Evolutionary conservation across 2,329 filamentous ascomycete species (phyloP), one percentile per base, ranked within the genome.

Genomic region (Microcyclospora tardicrescens): DNA sequence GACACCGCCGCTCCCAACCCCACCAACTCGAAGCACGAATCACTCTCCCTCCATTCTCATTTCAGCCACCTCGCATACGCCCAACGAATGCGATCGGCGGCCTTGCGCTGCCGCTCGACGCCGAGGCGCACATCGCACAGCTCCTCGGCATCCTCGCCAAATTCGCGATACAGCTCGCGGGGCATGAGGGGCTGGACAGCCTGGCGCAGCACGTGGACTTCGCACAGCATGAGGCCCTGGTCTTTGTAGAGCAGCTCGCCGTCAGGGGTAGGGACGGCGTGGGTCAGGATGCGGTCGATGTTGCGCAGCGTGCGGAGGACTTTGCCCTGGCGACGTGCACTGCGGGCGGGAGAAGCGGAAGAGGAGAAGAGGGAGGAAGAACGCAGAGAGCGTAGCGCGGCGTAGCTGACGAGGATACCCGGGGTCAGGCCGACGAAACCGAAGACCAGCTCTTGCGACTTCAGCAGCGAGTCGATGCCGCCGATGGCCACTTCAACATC

Each of bases 371-470:
- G 74, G 1, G 78, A 58, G 19, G 19, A 24, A 13, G 75, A 71
- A 29, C 72, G 69, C 1, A 94, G 57, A 67, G 89, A 96, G 46
- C 77, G 76, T 34, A 80, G 63, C 10, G 77, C 63, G n/a, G 77
- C 79, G 44, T 89, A 76, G 2, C 80, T 82, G 29, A 96, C 84
- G 24, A 98, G 66, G n/a, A 96, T 73, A 10, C 91, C 89, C 0
- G 91, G 91, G 0, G 91, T 96, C 16, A 98, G 68, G 5, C 87
- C 87, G 29, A 98, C 80, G 55, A 98, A 94, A n/a, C 85, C 91
- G 63, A 98, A 98, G 16, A 98, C 84, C 35, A 98, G 72, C 58
- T 98, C 89, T 57, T 98, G 91, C 54, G 87, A 95, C 65, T 91
- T 94, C 41, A 98, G 71, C 27, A 98, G 72, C 28, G 85, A 77